Base-by-base conservation (phyloP, 129 eudicot genomes). In the Calendula officinalis region DNA sequence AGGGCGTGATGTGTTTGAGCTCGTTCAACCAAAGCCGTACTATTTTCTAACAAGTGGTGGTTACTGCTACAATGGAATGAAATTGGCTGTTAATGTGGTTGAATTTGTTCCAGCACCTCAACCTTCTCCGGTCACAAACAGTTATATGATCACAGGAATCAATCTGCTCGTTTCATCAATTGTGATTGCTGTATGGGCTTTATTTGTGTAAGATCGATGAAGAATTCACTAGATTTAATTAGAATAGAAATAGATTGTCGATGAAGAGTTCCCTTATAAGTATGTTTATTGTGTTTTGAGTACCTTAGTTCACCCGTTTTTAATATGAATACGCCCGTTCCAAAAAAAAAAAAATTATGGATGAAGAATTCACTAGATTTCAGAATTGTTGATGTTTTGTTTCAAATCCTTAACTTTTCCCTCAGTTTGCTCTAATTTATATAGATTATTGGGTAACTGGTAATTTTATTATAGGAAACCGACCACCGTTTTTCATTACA, bases 41-140 rank as follows among this genome's bases (percentile, higher is more conserved):
- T 84, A 80, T 67, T 84, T 80, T 53, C 58, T 83, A 39, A 51
- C 81, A 54, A 72, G 85, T 42, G 81, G 84, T 37, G 88, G 89
- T 53, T 83, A 79, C 60, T 83, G 85, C 43, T 79, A 40, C 53
- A 49, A 55, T 9, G 88, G 89, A 9, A 65, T 83, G 82, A 83
- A 79, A 59, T 42, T 83, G 40, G 82, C 79, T 8, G 77, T 83
- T 48, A 49, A 68, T 39, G 89, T 76, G 4, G 50, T 47, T 8
- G 66, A 75, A 12, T 68, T 52, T 14, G 44, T 44, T 75, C 69
- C 70, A 30, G 70, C 69, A 43, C 70, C 67, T 36, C 64, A 54
- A 13, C 75, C 76, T 36, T 37, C 68, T 27, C 77, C 74, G 9
- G 56, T 57, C 39, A 75, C 51, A 55, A 77, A 38, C 7, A 73